phyloP scores from a whole-genome alignment of 176 grass and related monocot genomes.

The Ampelocalamus luodianensis region DNA sequence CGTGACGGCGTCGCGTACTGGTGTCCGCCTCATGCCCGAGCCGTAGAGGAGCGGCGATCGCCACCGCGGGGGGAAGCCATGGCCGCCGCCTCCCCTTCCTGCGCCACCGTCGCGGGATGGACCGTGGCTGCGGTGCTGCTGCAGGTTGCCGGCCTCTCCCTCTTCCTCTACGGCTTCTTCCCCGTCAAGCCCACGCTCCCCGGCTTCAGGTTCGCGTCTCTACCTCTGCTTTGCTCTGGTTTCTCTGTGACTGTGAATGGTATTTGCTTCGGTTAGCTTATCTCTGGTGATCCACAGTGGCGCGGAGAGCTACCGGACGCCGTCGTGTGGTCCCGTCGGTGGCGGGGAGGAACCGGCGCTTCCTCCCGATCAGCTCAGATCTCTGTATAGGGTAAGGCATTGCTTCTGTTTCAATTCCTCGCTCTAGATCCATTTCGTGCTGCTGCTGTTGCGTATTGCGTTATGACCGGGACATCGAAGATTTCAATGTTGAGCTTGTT shows the following conservation, averaged over 20 bases:
- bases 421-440: not conserved
- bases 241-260: not conserved
- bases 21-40: not conserved
- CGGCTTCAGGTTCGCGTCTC: conserved; percentile 67
- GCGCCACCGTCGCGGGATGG: conserved; percentile 46
- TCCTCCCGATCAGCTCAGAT: conserved; percentile 65
- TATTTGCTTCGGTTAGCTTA: not conserved
- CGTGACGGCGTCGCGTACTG: not conserved
- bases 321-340: conserved; percentile 49
- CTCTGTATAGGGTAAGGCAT: conserved; percentile 62
- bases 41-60: conserved; percentile 29
- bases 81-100: conserved; percentile 35
- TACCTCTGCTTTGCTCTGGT: not conserved
- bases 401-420: not conserved
- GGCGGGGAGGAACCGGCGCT: conserved; percentile 39
- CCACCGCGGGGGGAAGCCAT: conserved; percentile 42
- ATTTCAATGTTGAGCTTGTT: conserved; percentile 7
- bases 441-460: not conserved
- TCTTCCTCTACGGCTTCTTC: conserved; percentile 87
- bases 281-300: conserved; percentile 53
- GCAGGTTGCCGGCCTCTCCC: conserved; percentile 71
- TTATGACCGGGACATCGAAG: not conserved
- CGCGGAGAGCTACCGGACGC: conserved; percentile 77
- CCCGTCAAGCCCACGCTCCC: conserved; percentile 84
- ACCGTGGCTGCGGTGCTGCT: conserved; percentile 59